Evolutionary conservation across 2,329 filamentous ascomycete species (phyloP).

Genomic region (Colletotrichum sp.): DNA sequence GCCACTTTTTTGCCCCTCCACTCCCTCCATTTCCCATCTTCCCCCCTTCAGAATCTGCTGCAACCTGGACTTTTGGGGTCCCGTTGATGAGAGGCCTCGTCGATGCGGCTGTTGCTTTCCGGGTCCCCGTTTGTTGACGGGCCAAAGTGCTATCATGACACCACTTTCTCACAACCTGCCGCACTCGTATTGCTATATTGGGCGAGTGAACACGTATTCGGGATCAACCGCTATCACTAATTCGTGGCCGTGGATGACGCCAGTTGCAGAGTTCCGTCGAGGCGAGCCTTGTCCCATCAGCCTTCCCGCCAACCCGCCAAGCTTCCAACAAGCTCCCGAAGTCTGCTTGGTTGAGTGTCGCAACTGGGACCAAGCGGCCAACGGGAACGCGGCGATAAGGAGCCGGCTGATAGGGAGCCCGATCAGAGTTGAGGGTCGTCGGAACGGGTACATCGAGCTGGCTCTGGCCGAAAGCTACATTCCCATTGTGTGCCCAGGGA

Average conservation of each 20-base stretch:
- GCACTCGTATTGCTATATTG: background rate
- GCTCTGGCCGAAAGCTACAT: background rate
- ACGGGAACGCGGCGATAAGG: constrained; percentile 13
- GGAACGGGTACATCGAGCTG: constrained; percentile 10
- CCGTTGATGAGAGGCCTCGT: background rate
- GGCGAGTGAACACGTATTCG: background rate
- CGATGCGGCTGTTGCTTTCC: constrained; percentile 4
- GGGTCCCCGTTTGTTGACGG: constrained; percentile 4
- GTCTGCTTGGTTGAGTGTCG: background rate
- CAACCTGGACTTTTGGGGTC: background rate
- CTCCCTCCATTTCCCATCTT: constrained; percentile 5
- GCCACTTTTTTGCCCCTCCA: constrained; percentile 12
- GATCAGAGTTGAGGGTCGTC: background rate
- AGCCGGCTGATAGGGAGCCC: background rate
- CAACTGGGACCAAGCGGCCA: background rate
- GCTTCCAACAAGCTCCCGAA: constrained; percentile 11
- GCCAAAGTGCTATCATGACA: constrained; percentile 7
- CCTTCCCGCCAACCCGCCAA: background rate
- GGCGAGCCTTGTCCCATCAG: background rate
- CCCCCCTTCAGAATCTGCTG: background rate
- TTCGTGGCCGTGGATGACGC: background rate
- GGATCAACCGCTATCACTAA: background rate
- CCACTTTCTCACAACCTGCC: constrained; percentile 5
- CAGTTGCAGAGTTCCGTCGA: background rate
- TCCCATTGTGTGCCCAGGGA: background rate